phyloP scores from a whole-genome alignment of 108 stramenopile genomes.

The Skeletonema menzelii region DNA sequence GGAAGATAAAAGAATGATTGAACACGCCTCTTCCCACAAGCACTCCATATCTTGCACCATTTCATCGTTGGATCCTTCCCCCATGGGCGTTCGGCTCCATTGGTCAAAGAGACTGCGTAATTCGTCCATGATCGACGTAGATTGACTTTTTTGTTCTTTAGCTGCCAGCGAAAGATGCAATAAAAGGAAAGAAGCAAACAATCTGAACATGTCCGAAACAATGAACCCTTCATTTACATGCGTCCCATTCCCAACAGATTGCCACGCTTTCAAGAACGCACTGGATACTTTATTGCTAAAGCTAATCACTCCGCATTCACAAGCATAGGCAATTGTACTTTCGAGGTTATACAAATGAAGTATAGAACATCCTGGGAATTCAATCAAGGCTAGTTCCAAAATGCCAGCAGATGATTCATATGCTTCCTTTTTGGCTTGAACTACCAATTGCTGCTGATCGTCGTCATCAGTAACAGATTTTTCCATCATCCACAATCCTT shows the following conservation, averaged over 20 bases:
- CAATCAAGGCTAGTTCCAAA: conserved; percentile 67
- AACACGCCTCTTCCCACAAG: conserved; percentile 41
- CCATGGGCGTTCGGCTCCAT: conserved; percentile 51
- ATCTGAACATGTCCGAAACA: conserved; percentile 50
- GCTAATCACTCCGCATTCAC: conserved; percentile 6
- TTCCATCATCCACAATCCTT: conserved; percentile 32
- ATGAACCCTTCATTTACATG: conserved; percentile 59
- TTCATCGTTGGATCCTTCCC: conserved; percentile 50
- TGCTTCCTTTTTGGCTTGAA: conserved; percentile 47
- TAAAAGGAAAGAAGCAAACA: conserved; percentile 36
- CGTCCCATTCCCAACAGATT: conserved; percentile 64
- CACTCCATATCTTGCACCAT: conserved; percentile 40
- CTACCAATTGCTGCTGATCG: conserved; percentile 5
- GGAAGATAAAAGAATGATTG: conserved; percentile 12
- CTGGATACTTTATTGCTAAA: conserved; percentile 31
- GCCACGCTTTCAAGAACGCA: conserved; percentile 54
- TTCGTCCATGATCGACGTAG: conserved; percentile 18
- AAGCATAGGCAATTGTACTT: conserved; percentile 22
- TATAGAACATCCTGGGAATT: conserved; percentile 75
- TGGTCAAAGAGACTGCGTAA: conserved; percentile 13
- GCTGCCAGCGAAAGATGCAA: conserved; percentile 13
- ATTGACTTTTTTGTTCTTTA: neutral
- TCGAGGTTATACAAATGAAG: conserved; percentile 59
- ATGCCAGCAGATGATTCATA: conserved; percentile 53
- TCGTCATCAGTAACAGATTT: neutral